Conservation (phyloP, 306 rosid genomes). For the Hippophae tibetana region DNA sequence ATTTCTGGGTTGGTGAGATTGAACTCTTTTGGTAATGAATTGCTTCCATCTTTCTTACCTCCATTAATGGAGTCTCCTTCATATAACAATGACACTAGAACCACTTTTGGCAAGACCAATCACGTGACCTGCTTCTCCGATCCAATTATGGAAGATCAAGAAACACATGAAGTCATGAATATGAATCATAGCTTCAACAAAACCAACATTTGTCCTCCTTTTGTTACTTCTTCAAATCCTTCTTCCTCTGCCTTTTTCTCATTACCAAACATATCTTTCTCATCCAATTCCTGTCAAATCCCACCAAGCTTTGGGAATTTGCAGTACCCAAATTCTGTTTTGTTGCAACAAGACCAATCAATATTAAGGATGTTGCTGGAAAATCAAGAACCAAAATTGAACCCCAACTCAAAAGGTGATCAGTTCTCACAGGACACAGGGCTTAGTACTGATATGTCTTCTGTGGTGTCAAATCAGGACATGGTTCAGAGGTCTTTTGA, state of each 20-base stretch:
- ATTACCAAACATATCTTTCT: background rate
- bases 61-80: slow-evolving; percentile 59
- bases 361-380: slow-evolving; percentile 36
- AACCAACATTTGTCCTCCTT: too few relatives aligned
- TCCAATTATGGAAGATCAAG: slow-evolving; percentile 27
- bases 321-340: slow-evolving; percentile 14
- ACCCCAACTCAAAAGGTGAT: slow-evolving; percentile 13
- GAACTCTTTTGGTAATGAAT: slow-evolving; percentile 21
- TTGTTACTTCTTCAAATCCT: background rate
- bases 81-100: slow-evolving; percentile 30
- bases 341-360: slow-evolving; percentile 28
- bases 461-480: slow-evolving; percentile 29
- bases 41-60: slow-evolving; percentile 26
- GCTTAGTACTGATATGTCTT: slow-evolving; percentile 33
- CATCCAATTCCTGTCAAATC: slow-evolving; percentile 6
- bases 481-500: slow-evolving; percentile 27
- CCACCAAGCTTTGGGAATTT: slow-evolving; percentile 18
- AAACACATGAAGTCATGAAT: slow-evolving; percentile 14
- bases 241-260: slow-evolving; percentile 23
- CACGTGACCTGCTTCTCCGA: slow-evolving; percentile 67
- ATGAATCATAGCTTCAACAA: slow-evolving; percentile 5
- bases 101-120: slow-evolving; percentile 25
- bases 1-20: slow-evolving; percentile 30
- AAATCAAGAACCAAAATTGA: slow-evolving; percentile 22
- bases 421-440: slow-evolving; percentile 15